Evolutionary conservation across 768 basidiomycete species (phyloP).

Genomic region (Candolleomyces eurysporus): DNA sequence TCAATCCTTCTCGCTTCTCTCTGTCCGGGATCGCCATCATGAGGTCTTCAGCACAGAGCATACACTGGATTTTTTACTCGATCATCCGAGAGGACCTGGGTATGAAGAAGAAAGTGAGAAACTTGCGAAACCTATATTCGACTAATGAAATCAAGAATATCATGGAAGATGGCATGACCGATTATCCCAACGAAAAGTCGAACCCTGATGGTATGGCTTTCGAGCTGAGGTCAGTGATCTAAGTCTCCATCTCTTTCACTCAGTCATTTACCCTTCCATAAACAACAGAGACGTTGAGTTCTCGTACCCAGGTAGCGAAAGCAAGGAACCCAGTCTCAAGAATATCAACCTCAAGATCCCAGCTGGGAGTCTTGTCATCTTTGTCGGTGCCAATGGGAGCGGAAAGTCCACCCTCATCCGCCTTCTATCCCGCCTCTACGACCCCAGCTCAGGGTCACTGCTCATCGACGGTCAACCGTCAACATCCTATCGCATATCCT

Average conservation of each 20-base stretch:
- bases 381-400: conserved; percentile 41
- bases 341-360: conserved; percentile 34
- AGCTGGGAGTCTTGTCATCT: conserved; percentile 34
- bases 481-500: conserved; percentile 22
- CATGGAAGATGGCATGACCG: conserved; percentile 45
- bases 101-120: background rate
- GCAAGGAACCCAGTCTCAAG: conserved; percentile 20
- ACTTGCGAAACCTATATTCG: conserved; percentile 1
- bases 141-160: conserved; percentile 56
- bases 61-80: conserved; percentile 9
- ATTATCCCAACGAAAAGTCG: background rate
- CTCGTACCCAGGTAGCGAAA: conserved; percentile 34
- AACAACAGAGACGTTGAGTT: conserved; percentile 23
- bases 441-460: conserved; percentile 29
- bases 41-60: conserved; percentile 17
- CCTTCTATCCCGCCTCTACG: conserved; percentile 34
- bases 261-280: background rate
- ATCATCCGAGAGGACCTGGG: conserved; percentile 7
- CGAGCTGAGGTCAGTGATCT: conserved; percentile 1
- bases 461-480: conserved; percentile 33
- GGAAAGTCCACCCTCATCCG: conserved; percentile 40
- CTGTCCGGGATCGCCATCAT: conserved; percentile 21
- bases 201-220: background rate
- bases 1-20: conserved; percentile 18
- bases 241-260: background rate